Evolutionary conservation across 495 filamentous ascomycete genomes (phyloP).

Genomic region (Pyrenopolyporus hunteri): DNA sequence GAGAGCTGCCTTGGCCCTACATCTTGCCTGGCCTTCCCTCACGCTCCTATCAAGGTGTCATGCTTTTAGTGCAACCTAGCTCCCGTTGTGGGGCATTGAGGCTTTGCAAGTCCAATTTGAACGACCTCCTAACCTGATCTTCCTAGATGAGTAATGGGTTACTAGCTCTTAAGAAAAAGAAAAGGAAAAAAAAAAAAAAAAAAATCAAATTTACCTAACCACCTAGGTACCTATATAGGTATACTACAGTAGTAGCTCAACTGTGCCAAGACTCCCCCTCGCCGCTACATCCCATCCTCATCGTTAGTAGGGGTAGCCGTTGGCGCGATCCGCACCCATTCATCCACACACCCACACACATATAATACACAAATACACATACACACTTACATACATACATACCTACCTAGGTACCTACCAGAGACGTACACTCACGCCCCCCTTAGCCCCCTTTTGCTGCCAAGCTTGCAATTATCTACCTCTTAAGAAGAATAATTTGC

Average conservation of each 20-base stretch:
- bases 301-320: no score
- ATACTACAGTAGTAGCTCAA: no score
- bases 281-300: no score
- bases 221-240: no score
- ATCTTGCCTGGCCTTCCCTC: slow-evolving; percentile 10
- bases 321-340: no score
- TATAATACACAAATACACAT: no score
- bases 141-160: slow-evolving; percentile 6
- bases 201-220: no score
- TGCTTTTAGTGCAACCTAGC: slow-evolving; percentile 40
- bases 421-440: no score
- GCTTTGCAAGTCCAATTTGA: slow-evolving; percentile 41
- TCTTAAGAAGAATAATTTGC: slow-evolving; percentile 20
- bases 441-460: not conserved
- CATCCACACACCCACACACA: no score
- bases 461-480: slow-evolving; percentile 24
- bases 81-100: slow-evolving; percentile 47
- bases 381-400: no score
- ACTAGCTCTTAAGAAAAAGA: slow-evolving; percentile 9
- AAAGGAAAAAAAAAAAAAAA: not conserved
- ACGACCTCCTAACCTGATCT: slow-evolving; percentile 29
- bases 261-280: no score
- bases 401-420: no score
- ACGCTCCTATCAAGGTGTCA: slow-evolving; percentile 24
- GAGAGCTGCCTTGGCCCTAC: slow-evolving; percentile 21